Conservation (phyloP, 164 flowering plant species). For the Cinnamomum micranthum region DNA sequence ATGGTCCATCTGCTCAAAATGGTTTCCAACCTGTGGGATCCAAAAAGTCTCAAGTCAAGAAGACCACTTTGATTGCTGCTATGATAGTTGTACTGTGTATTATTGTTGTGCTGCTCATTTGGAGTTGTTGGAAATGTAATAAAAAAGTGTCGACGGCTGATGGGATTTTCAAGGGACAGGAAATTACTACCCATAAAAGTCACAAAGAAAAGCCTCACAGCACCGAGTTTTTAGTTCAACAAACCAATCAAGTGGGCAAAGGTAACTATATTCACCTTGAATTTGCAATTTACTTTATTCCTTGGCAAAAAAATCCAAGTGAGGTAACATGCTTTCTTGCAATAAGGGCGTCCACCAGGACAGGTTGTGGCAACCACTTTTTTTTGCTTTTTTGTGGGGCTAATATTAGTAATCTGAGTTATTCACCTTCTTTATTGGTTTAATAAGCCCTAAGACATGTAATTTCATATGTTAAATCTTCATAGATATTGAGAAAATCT, state of each 20-base stretch:
- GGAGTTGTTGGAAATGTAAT: slow-evolving; percentile 30
- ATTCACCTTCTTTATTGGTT: too few species aligned
- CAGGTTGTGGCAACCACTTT: too few species aligned
- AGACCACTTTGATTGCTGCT: slow-evolving; percentile 23
- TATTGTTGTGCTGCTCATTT: slow-evolving; percentile 28
- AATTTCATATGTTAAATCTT: too few species aligned
- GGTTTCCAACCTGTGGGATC: slow-evolving; percentile 15
- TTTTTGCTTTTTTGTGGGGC: too few species aligned
- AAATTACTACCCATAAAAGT: slow-evolving; percentile 15
- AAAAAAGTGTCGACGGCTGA: slow-evolving; percentile 22
- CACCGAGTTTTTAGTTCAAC: slow-evolving; percentile 14
- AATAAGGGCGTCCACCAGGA: too few species aligned
- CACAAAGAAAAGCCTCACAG: slow-evolving; percentile 21
- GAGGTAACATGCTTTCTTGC: neutral
- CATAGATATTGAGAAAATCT: too few species aligned
- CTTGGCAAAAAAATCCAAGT: neutral
- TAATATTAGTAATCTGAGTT: too few species aligned
- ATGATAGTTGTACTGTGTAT: slow-evolving; percentile 25
- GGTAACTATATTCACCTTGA: slow-evolving; percentile 21
- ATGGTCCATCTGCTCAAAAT: slow-evolving; percentile 29
- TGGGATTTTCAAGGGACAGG: slow-evolving; percentile 20
- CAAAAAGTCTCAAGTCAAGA: slow-evolving; percentile 22
- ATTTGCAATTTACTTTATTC: neutral
- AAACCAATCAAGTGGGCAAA: slow-evolving; percentile 24
- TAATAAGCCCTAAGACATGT: too few species aligned